Base-by-base conservation (phyloP, 495 filamentous ascomycete genomes). In the Penicillium crystallinum region DNA sequence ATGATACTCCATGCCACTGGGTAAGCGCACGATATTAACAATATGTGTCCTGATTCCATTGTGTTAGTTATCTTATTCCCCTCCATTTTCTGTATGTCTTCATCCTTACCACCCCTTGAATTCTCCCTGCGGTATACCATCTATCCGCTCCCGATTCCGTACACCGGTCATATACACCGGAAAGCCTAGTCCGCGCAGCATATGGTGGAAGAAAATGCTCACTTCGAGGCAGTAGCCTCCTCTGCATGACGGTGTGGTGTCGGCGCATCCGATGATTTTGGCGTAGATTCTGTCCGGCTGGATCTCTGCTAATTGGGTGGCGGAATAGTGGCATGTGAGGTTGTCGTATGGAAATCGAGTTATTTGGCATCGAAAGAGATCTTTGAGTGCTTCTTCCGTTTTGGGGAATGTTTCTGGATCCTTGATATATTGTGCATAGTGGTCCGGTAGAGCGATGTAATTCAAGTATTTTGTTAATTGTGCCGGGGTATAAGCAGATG, bases 201-300 rank as follows among this genome's bases (percentile, higher is more conserved):
- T 68, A 17, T 75, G 75, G 34, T 78, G 77, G 38, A 91, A 88
- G 42, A 90, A 79, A 29, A 73, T 71, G 62, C 84, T 91, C 44
- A 79, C 75, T 58, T 91, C 88, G 77, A 91, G 85, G 68, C 87
- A 91, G 57, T 90, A 90, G 0, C 88, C 87, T 3, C 89, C 89
- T n/a, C 81, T 66, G 18, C 80, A 76, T 29, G 71, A 70, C 11
- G 61, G 62, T 6, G 19, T 21, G 0, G 38, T 42, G 6, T 46
- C 44, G 17, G 67, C 61, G 1, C 40, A 14, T 0, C 55, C 67
- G 19, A 90, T 77, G 22, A 91, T 76, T 64, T 90, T 90, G 2
- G 69, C 43, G 59, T 79, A 91, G 6, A 91, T 64, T 30, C 72
- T 66, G 19, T 80, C 62, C 0, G 81, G 80, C 25, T 81, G 66